These are phyloP conservation scores for Sugiyamaella japonica DNA, from an alignment of 1,139 yeast genomes.

Conservation along the genomic window DNA sequence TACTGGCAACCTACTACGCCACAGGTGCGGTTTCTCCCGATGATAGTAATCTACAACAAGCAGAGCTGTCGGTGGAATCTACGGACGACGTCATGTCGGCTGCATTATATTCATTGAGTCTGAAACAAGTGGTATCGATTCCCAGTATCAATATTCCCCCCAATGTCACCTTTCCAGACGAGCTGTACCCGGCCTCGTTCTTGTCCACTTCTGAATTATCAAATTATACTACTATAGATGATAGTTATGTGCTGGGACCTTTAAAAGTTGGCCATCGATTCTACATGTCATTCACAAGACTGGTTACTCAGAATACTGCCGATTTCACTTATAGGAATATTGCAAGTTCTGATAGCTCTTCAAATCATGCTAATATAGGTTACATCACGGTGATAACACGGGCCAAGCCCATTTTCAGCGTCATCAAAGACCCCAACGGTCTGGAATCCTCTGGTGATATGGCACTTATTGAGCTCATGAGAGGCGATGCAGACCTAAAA, in stretches of 20 bases:
- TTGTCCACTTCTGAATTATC: conserved; percentile 15
- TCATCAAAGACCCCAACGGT: conserved; percentile 50
- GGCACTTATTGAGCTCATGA: conserved; percentile 31
- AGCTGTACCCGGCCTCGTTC: conserved; percentile 28
- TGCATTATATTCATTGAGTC: conserved; percentile 28
- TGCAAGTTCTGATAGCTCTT: background rate
- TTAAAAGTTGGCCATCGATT: conserved; percentile 22
- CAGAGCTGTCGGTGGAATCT: conserved; percentile 30
- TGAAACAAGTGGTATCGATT: conserved; percentile 19
- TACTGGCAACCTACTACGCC: conserved; percentile 30
- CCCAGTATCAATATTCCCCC: conserved; percentile 17
- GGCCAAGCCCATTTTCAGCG: conserved; percentile 51
- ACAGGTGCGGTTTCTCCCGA: conserved; percentile 30
- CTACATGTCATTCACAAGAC: conserved; percentile 31
- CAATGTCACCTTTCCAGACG: conserved; percentile 24
- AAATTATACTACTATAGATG: conserved; percentile 18
- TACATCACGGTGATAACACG: conserved; percentile 66
- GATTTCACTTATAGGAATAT: conserved; percentile 24
- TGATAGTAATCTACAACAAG: conserved; percentile 23
- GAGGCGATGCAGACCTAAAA: background rate
- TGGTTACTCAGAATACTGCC: conserved; percentile 32
- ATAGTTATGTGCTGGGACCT: conserved; percentile 31
- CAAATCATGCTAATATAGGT: conserved; percentile 52
- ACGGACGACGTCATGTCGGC: conserved; percentile 33
- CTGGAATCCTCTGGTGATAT: conserved; percentile 42